Base-by-base conservation (phyloP, 768 basidiomycete genomes). In the Heimioporus sp. region DNA sequence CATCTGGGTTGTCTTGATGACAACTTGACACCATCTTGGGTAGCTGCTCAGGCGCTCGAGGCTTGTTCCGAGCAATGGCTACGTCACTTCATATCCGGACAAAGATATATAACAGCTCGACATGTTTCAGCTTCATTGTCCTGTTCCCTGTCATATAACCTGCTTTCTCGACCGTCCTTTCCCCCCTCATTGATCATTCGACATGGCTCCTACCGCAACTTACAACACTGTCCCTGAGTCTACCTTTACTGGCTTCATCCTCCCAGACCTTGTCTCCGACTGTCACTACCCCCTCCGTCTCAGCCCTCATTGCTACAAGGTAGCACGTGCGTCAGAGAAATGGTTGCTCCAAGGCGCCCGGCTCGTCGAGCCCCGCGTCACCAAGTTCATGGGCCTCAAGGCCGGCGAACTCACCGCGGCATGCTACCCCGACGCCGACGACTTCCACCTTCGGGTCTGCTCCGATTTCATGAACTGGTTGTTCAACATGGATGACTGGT, bases 321-420 rank as follows among this genome's bases (percentile, higher is more conserved):
- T 74, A 20, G 72, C 73, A 15, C 68, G 65, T 21, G 64, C 70
- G 46, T 73, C 73, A 4, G 74, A 73, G 37, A 45, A 60, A 42
- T 75, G 74, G 74, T 50, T 75, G 28, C 21, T 67, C 5, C 39
- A 56, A 36, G 65, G 63, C 0, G 61, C 63, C 19, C 56, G 52
- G 10, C 62, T 68, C 35, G 60, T 64, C 48, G 68, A 69, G 42
- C 70, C 72, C 51, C 61, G 61, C 9, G 46, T 53, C 30, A 70
- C 66, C 52, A 71, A 68, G 34, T 76, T 87, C 47, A 73, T 75
- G 58, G 82, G 80, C 28, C 73, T 86, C 49, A 80, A 85, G 54
- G 82, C 82, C 12, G 83, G 85, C 40, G 81, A 84, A 55, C 79
- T 89, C 56, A 80, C 83, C 32, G 83, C 83, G 3, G 78, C 73